Base-by-base conservation (phyloP, 176 grass and related monocot genomes). In the Alopecurus myosuroides region DNA sequence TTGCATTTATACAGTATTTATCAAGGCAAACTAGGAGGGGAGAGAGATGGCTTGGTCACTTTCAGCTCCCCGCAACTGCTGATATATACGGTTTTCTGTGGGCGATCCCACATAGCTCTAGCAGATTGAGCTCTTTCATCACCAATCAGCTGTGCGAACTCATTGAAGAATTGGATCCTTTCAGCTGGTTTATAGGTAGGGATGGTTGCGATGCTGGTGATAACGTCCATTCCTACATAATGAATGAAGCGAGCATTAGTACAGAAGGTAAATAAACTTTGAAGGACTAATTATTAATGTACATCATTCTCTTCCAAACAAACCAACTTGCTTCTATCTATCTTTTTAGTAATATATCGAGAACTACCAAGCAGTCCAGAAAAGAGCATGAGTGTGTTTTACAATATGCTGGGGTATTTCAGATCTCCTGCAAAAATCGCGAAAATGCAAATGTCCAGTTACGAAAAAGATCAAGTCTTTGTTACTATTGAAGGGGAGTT, bases 51-150 rank as follows among this genome's bases (percentile, higher is more conserved):
- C 65, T 91, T 93, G 83, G 91, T 84, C 82, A 95, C 95, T 75
- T 95, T 95, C 52, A 98, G 80, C 79, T 95, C 96, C 14, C 93
- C 96, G 7, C 95, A 98, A 37, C 92, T 48, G n/a, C 93, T 98
- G 88, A 98, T 92, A 88, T 93, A 95, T 22, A 93, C 69, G 7
- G 93, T 95, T 87, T 90, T 93, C 35, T 95, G 93, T n/a, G 93
- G 96, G 48, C 91, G 89, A 72, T 98, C 64, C 96, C 96, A 98
- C 68, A 91, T 81, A 8, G 93, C 64, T 58, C 91, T 85, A 75
- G 93, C 96, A 56, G 87, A 77, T 80, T 98, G 93, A 86, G 93
- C 96, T 84, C 96, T 94, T 82, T 87, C 93, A 56, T 98, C 96
- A 1, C 96, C 96, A 72, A 98, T 92, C 79, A 95, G 77, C 90